These are phyloP conservation scores for Syncephalastrum monosporum DNA, from an alignment of 371 early-diverging fungal genomes.

Conservation along the genomic window DNA sequence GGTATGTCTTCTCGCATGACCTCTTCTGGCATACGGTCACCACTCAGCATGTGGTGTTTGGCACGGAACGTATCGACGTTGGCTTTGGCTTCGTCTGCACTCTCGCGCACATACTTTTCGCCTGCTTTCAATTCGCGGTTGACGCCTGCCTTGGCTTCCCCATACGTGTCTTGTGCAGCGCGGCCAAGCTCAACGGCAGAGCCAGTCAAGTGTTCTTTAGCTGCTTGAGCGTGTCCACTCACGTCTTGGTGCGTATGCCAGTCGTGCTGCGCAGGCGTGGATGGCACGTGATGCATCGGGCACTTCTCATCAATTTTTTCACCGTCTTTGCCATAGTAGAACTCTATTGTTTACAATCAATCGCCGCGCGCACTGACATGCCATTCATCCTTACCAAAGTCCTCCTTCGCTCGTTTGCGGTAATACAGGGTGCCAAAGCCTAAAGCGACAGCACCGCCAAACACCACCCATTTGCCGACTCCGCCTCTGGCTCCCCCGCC, in stretches of 20 bases:
- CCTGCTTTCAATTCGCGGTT: slow-evolving; percentile 9
- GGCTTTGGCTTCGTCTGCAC: slow-evolving; percentile 9
- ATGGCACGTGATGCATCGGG: slow-evolving; percentile 8
- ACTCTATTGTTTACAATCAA: neutral
- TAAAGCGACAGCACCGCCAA: no score
- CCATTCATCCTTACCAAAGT: no score
- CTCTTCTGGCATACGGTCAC: slow-evolving; percentile 24
- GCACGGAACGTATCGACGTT: slow-evolving; percentile 19
- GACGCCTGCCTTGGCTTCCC: slow-evolving; percentile 4
- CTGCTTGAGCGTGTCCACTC: slow-evolving; percentile 7
- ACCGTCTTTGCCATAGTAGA: slow-evolving; percentile 7
- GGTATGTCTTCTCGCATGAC: slow-evolving; percentile 15
- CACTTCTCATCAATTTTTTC: slow-evolving; percentile 10
- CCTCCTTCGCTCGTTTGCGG: no score
- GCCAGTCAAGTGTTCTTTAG: slow-evolving; percentile 6
- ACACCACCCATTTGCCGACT: no score
- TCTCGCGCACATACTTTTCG: neutral
- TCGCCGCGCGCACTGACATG: no score
- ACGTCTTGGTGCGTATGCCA: slow-evolving; percentile 8
- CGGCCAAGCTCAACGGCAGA: slow-evolving; percentile 11
- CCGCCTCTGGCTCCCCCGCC: neutral
- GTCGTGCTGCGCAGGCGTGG: slow-evolving; percentile 1
- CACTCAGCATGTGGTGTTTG: slow-evolving; percentile 33
- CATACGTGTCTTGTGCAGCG: slow-evolving; percentile 20
- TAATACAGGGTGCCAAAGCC: no score